Base-by-base conservation (phyloP, 2,329 filamentous ascomycete genomes). In the Cercospora sp. region DNA sequence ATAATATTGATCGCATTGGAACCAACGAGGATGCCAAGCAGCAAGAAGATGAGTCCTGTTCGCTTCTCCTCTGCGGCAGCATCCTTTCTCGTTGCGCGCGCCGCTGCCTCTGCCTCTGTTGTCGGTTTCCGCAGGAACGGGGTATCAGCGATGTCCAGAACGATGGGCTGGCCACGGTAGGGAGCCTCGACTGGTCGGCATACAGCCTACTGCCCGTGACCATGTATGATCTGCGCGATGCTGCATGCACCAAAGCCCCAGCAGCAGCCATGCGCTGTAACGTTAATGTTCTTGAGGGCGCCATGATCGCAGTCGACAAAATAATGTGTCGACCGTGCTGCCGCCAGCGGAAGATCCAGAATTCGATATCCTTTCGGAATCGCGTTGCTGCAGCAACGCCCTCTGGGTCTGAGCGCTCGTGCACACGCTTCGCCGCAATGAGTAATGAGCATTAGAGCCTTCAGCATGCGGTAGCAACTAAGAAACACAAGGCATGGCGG, bases 1-100 rank as follows among this genome's bases (percentile, higher is more conserved):
- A 99, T 90, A 85, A 95, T 91, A 75, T 97, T 92, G 74, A 99
- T 97, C 13, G 94, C 92, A 85, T 97, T 97, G 70, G 93, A 97
- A 3, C 96, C 96, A 71, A 98, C 94, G 71, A 98, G 85, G 49
- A 93, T 83, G 5, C 91, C 84, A 2, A 88, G 78, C 67, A 87
- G 76, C 67, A 94, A 88, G 80, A 91, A 94, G 68, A 86, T 73
- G 16, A 93, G 85, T 1, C 86, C 85, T 26, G 93, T 85, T 21
- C 84, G 83, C 79, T 81, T 82, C n/a, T 77, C 78, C 71, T 79
- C 76, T 3, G 76, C 73, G 32, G 71, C 73, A 32, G 67, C 30
- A 55, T 66, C 65, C 55, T 66, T 65, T 21, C 32, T 57, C 12
- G 62, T 67, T 21, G 70, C 61, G 8, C 71, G 67, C n/a, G 72